Evolutionary conservation across 192 early-diverging fungal genomes (phyloP), one percentile per base, ranked within the genome.

Genomic region (Coemansia sp.): DNA sequence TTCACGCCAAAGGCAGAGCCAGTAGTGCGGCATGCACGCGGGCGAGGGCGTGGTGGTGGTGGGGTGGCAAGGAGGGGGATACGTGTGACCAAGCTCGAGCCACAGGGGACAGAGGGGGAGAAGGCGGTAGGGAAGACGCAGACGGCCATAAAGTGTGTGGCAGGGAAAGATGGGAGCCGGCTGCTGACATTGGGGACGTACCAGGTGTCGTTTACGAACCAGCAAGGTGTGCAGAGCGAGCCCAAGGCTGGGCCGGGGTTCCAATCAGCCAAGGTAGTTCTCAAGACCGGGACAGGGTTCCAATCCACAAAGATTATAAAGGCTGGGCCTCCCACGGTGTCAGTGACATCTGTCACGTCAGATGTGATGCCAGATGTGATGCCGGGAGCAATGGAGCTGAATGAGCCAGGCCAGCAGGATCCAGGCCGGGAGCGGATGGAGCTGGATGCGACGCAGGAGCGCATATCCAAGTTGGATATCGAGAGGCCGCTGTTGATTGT

Each of bases 401-500:
- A 6, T 7, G 23, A 27, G 20, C 32, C 27, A 21, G 39, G 9
- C 8, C 20, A 37, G 38, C 49, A 38, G 1, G 43, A 27, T 13
- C 32, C 27, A 21, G 39, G 9, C 8, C 20, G 26, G 38, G 38
- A 38, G 1, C 38, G 11, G 11, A 46, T 68, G 4, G 14, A 32
- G 13, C 36, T 72, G 40, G 68, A 72, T 18, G 30, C 38, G 27
- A 41, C 44, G 27, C 68, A 72, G 49, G 52, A 42, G 38, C 49
- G 44, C 8, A 64, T 72, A 7, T 34, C 68, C 1, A 64, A 64
- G 31, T 40, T 64, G 44, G 61, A 60, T 26, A 66, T 74, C 33
- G 23, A 66, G 23, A 25, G 29, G 19, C 70, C 70, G 17, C 38
- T 74, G 40, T 36, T 74, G 37, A 67, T 74, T 9, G 64, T 74